Conservation (phyloP, 2,329 filamentous ascomycete species). For the Colletotrichum tropicale region DNA sequence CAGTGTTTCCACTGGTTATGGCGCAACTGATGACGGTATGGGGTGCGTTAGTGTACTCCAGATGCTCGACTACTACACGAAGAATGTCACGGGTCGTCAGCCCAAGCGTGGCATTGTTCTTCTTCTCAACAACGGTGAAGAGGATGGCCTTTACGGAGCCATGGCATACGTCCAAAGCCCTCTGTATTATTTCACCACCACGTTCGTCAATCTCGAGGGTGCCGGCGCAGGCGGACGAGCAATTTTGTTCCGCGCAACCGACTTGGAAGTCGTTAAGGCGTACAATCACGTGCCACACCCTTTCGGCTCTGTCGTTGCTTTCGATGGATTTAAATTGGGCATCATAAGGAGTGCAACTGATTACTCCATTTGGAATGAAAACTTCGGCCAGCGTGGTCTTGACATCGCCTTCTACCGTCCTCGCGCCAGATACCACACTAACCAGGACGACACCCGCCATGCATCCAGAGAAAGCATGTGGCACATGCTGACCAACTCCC, state of each 20-base stretch:
- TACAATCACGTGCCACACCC: constrained; percentile 77
- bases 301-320: constrained; percentile 81
- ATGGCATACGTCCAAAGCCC: constrained; percentile 84
- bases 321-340: constrained; percentile 82
- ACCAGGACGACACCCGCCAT: constrained; percentile 84
- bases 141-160: constrained; percentile 89
- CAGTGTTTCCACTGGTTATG: constrained; percentile 88
- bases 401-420: constrained; percentile 93
- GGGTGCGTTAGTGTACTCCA: constrained; percentile 88
- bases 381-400: constrained; percentile 78
- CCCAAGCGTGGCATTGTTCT: constrained; percentile 83
- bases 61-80: constrained; percentile 84
- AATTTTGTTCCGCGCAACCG: constrained; percentile 85
- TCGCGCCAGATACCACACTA: constrained; percentile 86
- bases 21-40: constrained; percentile 92
- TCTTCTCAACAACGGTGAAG: constrained; percentile 94
- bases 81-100: constrained; percentile 59
- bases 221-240: constrained; percentile 91
- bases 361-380: constrained; percentile 80
- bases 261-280: constrained; percentile 81
- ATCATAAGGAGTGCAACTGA: constrained; percentile 87
- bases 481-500: constrained; percentile 91
- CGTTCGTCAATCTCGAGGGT: constrained; percentile 94
- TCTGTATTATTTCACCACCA: constrained; percentile 78
- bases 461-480: constrained; percentile 75